Conservation (phyloP, 768 basidiomycete species). For the Boletus rex-veris region DNA sequence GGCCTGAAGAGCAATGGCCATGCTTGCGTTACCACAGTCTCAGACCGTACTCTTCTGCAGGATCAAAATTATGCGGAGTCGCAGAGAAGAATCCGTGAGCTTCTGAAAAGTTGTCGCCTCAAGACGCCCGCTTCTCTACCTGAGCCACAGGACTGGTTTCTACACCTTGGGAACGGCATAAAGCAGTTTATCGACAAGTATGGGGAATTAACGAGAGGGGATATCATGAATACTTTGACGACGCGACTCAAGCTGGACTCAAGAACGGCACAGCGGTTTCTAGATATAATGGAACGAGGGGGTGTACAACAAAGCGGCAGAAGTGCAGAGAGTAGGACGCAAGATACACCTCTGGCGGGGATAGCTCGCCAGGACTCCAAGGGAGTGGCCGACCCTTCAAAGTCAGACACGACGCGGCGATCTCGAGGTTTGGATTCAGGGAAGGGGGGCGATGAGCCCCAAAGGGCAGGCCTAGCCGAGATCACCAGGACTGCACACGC, state of each 20-base stretch:
- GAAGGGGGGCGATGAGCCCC: background rate
- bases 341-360: background rate
- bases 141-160: background rate
- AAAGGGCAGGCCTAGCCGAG: background rate
- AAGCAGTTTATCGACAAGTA: background rate
- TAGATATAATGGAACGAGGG: background rate
- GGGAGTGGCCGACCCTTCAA: background rate
- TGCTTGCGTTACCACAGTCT: slow-evolving; percentile 20
- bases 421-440: background rate
- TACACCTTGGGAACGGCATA: background rate
- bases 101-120: background rate
- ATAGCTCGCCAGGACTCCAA: background rate
- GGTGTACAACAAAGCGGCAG: background rate
- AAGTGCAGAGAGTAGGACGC: background rate
- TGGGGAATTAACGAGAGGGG: background rate
- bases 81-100: slow-evolving; percentile 3
- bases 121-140: background rate
- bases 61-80: slow-evolving; percentile 14
- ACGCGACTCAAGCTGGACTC: background rate
- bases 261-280: background rate
- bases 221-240: background rate
- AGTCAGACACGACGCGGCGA: background rate
- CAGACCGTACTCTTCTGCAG: background rate
- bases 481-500: background rate
- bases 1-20: slow-evolving; percentile 17